Percentiles rank a stretch among this genome's conserved stretches.
phyloP scores from a whole-genome alignment of 306 rosid species.

The Citrullus amarus region DNA sequence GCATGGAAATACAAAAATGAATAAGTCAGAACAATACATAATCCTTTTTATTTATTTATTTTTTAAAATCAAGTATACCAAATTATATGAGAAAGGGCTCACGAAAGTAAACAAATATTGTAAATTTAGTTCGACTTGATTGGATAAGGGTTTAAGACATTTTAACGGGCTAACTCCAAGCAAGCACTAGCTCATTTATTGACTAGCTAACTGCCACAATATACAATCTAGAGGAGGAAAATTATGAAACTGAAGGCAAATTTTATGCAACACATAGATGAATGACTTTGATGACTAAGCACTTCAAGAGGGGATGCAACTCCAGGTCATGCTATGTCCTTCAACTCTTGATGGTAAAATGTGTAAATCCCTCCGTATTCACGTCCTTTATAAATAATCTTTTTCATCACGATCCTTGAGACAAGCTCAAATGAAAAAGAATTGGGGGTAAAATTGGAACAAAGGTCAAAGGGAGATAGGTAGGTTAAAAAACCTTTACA shows the following conservation, averaged over 20 bases:
- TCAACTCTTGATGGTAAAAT: neutral
- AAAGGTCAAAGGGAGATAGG: too few species aligned
- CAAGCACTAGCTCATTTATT: neutral
- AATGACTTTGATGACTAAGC: neutral
- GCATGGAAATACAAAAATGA: neutral
- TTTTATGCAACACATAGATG: neutral
- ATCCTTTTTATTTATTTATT: too few species aligned
- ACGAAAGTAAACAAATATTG: neutral
- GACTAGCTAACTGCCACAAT: neutral
- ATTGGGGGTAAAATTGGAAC: neutral
- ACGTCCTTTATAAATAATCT: neutral
- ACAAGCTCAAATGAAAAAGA: neutral
- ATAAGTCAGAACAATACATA: neutral
- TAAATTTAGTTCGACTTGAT: neutral
- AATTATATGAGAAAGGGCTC: neutral
- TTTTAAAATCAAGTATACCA: too few species aligned
- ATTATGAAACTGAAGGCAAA: neutral
- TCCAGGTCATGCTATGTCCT: neutral
- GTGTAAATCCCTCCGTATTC: neutral
- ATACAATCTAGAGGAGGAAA: neutral
- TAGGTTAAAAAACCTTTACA: too few species aligned
- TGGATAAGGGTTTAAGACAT: neutral
- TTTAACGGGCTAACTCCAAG: neutral
- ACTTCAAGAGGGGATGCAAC: neutral
- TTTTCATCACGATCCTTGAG: neutral